phyloP scores from a whole-genome alignment of 169 alveolate genomes.

The Plasmodium gallinaceum region DNA sequence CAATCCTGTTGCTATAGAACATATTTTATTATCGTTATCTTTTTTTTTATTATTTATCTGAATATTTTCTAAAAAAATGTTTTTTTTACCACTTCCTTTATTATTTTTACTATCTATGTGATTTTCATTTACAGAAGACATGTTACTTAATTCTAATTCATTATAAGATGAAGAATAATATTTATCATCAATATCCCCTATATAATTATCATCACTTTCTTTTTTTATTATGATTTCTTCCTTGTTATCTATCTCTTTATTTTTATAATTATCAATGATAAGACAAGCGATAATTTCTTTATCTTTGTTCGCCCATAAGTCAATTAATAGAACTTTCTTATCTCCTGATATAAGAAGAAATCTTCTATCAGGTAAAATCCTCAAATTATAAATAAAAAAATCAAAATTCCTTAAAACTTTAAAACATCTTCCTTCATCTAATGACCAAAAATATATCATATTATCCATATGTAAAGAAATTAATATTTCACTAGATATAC shows the following conservation, averaged over 20 bases:
- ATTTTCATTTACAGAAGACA: background rate
- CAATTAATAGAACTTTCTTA: slow-evolving; percentile 39
- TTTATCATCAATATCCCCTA: slow-evolving; percentile 17
- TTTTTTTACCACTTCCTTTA: background rate
- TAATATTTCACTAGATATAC: slow-evolving; percentile 67
- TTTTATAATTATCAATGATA: slow-evolving; percentile 2
- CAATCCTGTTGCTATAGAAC: slow-evolving; percentile 56
- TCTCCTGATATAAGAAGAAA: slow-evolving; percentile 35
- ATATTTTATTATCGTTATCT: slow-evolving; percentile 3
- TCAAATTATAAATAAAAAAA: slow-evolving; percentile 52
- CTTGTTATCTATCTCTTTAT: background rate
- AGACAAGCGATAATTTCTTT: slow-evolving; percentile 49
- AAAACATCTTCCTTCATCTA: slow-evolving; percentile 77
- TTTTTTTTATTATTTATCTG: background rate
- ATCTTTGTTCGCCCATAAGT: slow-evolving; percentile 51
- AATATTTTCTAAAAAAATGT: background rate
- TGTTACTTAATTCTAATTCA: background rate
- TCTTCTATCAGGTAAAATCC: slow-evolving; percentile 72
- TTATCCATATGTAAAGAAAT: slow-evolving; percentile 63
- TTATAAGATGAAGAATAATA: slow-evolving; percentile 31
- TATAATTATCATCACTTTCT: slow-evolving; percentile 9
- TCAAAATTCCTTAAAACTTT: slow-evolving; percentile 39
- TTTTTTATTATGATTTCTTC: background rate
- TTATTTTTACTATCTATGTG: background rate
- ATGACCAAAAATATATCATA: slow-evolving; percentile 63